Evolutionary conservation across 108 stramenopile species (phyloP), one percentile per base, ranked within the genome.

Genomic region (Discostella stelligeroides): DNA sequence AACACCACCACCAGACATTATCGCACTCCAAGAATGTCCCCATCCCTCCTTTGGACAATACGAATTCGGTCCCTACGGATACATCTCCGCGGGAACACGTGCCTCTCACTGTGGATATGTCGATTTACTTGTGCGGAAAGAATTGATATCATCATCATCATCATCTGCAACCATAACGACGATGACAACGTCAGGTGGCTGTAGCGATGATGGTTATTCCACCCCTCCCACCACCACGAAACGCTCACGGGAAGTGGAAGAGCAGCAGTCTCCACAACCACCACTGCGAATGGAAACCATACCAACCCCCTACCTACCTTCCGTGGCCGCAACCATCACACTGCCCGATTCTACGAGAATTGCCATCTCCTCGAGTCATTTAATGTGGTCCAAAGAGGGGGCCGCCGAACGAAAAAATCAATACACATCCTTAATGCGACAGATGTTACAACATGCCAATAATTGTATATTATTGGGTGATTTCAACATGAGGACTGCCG

Each of bases 31-130:
- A 40, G 78, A 79, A 49, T 60, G 59, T n/a, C 72, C 78, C 9
- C 56, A 55, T 50, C 72, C 72, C 42, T 41, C 42, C 9, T 79
- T 57, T 45, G 73, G 73, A 13, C 17, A 12, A 1, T 43, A 62
- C 5, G 30, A 39, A 9, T 74, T 74, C 51, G 73, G 38, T 34
- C 29, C 61, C 14, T 56, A 13, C 0, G 73, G 66, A 24, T 79
- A 79, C 51, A 39, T 63, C 49, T 69, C 67, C 11, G 28, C 56
- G 42, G 76, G 76, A 23, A 68, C 38, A 15, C 40, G 29, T 15
- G n/a, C 18, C 20, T 74, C 78, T 5, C 78, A 79, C 43, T 79
- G 78, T 46, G 78, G 78, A 12, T 74, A 74, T 41, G 72, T 73
- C 39, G 73, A 79, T 62, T 69, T 79, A 37, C 60, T 79, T 24